These are phyloP conservation scores for Lactarius hengduanensis DNA, from an alignment of 768 basidiomycete species.

Conservation along the genomic window DNA sequence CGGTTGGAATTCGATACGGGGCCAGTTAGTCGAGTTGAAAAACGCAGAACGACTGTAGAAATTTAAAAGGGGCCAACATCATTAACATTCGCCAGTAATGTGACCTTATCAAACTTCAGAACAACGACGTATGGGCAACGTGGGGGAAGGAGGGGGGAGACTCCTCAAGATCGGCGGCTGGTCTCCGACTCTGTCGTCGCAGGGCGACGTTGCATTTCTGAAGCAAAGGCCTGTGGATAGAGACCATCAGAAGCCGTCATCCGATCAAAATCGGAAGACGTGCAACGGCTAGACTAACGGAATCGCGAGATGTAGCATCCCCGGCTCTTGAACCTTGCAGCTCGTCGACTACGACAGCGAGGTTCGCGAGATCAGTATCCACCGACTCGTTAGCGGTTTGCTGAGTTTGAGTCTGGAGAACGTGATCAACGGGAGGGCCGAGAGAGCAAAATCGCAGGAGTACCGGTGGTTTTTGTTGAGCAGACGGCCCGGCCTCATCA, in stretches of 20 bases:
- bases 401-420: constrained; percentile 4
- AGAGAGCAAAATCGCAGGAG: neutral
- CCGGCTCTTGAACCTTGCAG: constrained; percentile 7
- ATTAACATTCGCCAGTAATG: constrained; percentile 8
- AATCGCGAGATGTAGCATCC: constrained; percentile 1
- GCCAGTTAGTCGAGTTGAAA: constrained; percentile 10
- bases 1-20: constrained; percentile 1
- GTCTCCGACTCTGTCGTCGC: neutral
- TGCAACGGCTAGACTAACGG: constrained; percentile 11
- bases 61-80: constrained; percentile 12
- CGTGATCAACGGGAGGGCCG: neutral
- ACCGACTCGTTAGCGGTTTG: neutral
- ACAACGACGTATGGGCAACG: neutral
- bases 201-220: constrained; percentile 9
- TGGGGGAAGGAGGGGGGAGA: neutral
- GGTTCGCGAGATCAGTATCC: constrained; percentile 9
- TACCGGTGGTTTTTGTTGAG: constrained; percentile 2
- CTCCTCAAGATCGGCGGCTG: neutral
- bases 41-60: constrained; percentile 6
- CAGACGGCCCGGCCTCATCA: constrained; percentile 4
- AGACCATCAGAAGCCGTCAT: constrained; percentile 5
- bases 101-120: neutral
- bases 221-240: constrained; percentile 14
- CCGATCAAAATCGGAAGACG: constrained; percentile 5
- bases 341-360: constrained; percentile 18